Base-by-base conservation (phyloP, 1,139 yeast species). In the Keqinozyma sinolaborantium region DNA sequence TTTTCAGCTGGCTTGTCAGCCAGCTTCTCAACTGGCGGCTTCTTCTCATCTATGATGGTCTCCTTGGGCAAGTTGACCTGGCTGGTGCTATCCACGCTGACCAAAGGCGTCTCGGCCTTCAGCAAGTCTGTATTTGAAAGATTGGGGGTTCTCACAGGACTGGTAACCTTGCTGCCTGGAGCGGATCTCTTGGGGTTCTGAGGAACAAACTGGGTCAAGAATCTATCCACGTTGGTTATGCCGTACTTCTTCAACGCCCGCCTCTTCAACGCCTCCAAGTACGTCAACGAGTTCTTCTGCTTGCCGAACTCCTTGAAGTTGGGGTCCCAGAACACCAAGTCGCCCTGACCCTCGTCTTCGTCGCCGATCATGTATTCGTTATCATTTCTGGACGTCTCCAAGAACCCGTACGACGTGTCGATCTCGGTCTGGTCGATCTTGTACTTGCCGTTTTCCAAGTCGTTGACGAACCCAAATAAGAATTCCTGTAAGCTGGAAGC, bases 401-500 rank as follows among this genome's bases (percentile, higher is more conserved):
- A 54, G 34, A 37, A 60, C 4, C 65, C 66, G 35, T 48, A 53
- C 15, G 54, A 49, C 21, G 58, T 57, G 32, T 53, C 51, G n/a
- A 50, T 41, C 36, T 59, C 64, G 25, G 60, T 50, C 31, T 70
- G 70, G 47, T 78, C 82, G 30, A 75, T 70, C 39, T 60, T 61
- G 44, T 58, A 76, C 41, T 71, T 73, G 6, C 78, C 81, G 25
- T 63, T 62, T 48, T 77, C 80, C 38, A 76, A 61, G 50, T 76
- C 82, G 24, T 58, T 60, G 6, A 69, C 69, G 33, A 65, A 64
- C 23, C 56, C 60, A 41, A 67, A 67, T 29, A 79, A 50, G 42
- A 78, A 78, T 39, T 77, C 81, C 24, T 71, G 70, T 54, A 79
- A 77, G 30, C 64, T 62, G n/a, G 61, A 48, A 4, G 83, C 82